These are phyloP conservation scores for Amaranthus tricolor DNA, from an alignment of 179 eudicot genomes.

Conservation along the genomic window DNA sequence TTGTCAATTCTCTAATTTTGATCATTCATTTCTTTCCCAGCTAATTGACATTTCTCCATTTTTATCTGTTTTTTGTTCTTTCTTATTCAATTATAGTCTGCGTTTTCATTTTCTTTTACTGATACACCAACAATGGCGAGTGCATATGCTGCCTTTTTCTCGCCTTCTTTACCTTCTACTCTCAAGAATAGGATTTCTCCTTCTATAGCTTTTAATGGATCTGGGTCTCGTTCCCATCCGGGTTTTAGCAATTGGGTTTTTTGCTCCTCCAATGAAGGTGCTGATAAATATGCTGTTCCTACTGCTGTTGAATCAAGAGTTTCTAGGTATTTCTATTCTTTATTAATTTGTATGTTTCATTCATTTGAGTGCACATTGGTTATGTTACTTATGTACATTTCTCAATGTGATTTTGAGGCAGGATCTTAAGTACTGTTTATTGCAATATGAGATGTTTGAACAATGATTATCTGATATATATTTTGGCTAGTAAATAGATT, in stretches of 20 bases:
- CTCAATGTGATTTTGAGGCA: background rate
- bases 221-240: slow-evolving; percentile 44
- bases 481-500: too few relatives aligned
- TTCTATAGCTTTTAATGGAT: slow-evolving; percentile 24
- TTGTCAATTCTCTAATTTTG: too few relatives aligned
- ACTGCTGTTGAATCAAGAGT: slow-evolving; percentile 34
- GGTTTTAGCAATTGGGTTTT: slow-evolving; percentile 39
- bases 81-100: background rate
- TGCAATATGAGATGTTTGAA: slow-evolving; percentile 1
- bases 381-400: background rate
- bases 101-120: too few relatives aligned
- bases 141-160: background rate
- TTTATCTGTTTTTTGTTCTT: background rate
- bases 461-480: background rate
- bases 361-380: background rate
- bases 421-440: background rate
- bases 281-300: slow-evolving; percentile 25
- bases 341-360: background rate
- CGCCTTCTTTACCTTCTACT: slow-evolving; percentile 17
- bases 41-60: slow-evolving; percentile 10
- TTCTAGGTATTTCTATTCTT: slow-evolving; percentile 37
- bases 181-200: slow-evolving; percentile 15
- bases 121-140: slow-evolving; percentile 14
- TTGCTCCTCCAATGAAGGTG: slow-evolving; percentile 36
- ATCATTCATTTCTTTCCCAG: background rate